Base-by-base conservation (phyloP, 805 yeast genomes). In the Saccharomycopsis microspora region DNA sequence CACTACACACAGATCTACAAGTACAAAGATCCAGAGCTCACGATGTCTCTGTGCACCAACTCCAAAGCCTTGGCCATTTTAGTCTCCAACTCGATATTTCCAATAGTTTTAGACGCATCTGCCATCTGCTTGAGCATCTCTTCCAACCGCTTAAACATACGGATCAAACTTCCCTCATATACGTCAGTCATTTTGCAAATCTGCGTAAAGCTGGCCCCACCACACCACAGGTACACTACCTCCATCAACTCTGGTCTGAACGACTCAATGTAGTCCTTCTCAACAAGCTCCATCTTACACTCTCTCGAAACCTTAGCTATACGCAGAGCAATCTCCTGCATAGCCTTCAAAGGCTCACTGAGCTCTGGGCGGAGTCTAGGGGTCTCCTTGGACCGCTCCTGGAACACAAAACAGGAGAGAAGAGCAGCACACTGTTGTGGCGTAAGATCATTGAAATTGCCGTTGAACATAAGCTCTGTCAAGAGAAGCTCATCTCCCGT, bases 171-270 rank as follows among this genome's bases (percentile, higher is more conserved):
- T 39, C 99, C 99, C 68, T 93, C 99, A 57, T 90, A 93, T 41
- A 93, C 97, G 61, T 93, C 98, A 0, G 98, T 93, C 96, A 93
- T 88, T 64, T 90, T 90, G 69, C 97, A 90, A 54, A 93, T 90
- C 62, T 90, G 96, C 0, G 97, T 90, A 64, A 93, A 93, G 0
- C 93, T 70, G 5, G 96, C 96, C 19, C 97, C 97, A 61, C 83
- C 82, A 64, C 96, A 87, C 99, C 99, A 93, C 43, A 90, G 85
- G 64, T 69, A 87, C 1, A 93, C 96, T 45, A 93, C 97, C 62
- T 89, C 97, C 97, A 93, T 90, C 52, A 93, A 72, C 61, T 93
- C 96, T 19, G 88, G 82, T 65, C 95, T 80, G 70, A 93, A 94
- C 31, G 83, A 74, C 61, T 88, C 96, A 39, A 93, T 83, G 60